phyloP scores from a whole-genome alignment of 176 grass and related monocot genomes.

The Chrysopogon serrulatus region DNA sequence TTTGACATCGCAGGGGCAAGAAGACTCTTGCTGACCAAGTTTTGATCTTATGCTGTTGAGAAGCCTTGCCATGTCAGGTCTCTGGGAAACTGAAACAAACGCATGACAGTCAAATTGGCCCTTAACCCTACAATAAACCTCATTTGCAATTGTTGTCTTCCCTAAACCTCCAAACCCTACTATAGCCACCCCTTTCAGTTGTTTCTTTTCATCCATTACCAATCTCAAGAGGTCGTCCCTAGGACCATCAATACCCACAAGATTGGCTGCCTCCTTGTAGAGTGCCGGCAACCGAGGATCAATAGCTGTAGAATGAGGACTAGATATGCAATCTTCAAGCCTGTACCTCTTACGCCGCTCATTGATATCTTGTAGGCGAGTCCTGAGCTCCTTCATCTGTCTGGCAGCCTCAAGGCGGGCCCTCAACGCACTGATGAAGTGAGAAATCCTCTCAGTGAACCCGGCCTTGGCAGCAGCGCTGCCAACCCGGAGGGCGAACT shows the following conservation, averaged over 20 bases:
- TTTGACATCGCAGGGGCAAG: background rate
- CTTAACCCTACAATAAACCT: background rate
- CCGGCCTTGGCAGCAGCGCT: background rate
- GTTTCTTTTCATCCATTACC: background rate
- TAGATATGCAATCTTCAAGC: background rate
- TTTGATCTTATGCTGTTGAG: background rate
- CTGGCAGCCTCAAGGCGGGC: background rate
- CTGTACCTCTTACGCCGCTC: slow-evolving; percentile 6
- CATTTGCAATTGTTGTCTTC: slow-evolving; percentile 19
- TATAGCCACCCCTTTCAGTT: background rate
- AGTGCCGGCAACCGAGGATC: background rate
- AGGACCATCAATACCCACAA: background rate
- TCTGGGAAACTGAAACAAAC: slow-evolving; percentile 16
- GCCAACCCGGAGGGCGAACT: background rate
- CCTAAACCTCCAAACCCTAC: slow-evolving; percentile 2
- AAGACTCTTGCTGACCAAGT: background rate
- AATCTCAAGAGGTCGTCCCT: background rate
- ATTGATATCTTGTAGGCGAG: background rate
- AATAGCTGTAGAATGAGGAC: background rate
- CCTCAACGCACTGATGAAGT: background rate
- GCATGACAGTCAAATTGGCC: slow-evolving; percentile 6
- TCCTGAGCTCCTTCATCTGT: background rate
- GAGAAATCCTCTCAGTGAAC: background rate
- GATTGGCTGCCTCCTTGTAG: background rate
- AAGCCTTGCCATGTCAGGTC: background rate